Evolutionary conservation across 176 grass and related monocot genomes (phyloP), one percentile per base, ranked within the genome.

Genomic region (Rhynchospora pubera): DNA sequence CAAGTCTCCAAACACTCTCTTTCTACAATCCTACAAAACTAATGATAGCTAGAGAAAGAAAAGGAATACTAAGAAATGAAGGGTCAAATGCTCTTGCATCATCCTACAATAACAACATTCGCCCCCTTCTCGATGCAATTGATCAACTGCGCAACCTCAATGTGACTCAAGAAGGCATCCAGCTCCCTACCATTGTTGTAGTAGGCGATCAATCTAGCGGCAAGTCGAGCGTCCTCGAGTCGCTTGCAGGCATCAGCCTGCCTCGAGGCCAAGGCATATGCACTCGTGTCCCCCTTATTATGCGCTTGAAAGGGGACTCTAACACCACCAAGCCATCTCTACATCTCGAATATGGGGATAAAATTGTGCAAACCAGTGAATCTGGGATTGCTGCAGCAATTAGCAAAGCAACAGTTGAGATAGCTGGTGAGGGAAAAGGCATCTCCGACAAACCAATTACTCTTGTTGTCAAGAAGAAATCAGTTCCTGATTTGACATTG

Each of bases 231-330:
- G 71, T 87, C 14, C 80, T 87, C 1, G 86, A 87, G 48, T 87
- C 86, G 7, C 71, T 87, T 2, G 80, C 86, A 1, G 86, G 86
- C 46, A 83, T 87, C 59, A 87, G 80, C 28, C 62, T 84, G 10
- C 86, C 86, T 1, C 69, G 81, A 3, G 86, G 86, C 18, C 86
- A 87, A 44, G 81, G 86, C 71, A 87, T 87, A 24, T 87, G 86
- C 71, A 87, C 81, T 9, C 60, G 86, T 3, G 86, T 84, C 10
- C 86, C 86, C 1, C 86, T 87, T 24, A 57, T 87, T 16, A 84
- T 87, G 86, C 72, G 70, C 11, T 71, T 87, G 2, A 71, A 87
- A 30, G 53, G 66, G 16, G 18, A 83, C 28, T 67, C 86, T 14
- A 34, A 57, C 5, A 5, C 67, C 12, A 55, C 51, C 6, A n/a